Evolutionary conservation across 2,329 filamentous ascomycete genomes (phyloP).

Genomic region (Polychaeton citri): DNA sequence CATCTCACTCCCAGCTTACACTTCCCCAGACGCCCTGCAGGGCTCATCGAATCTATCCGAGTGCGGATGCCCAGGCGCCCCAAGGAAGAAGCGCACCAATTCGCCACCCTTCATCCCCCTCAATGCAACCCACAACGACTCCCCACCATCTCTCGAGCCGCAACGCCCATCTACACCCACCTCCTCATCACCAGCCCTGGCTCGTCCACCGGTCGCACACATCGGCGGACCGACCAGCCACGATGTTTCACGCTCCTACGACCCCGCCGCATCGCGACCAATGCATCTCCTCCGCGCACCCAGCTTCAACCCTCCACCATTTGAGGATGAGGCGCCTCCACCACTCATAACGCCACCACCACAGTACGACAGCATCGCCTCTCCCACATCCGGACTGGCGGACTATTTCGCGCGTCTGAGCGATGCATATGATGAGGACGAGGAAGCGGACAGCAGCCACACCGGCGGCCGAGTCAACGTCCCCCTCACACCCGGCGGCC

Average conservation of each 20-base stretch:
- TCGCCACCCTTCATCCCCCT: conserved; percentile 39
- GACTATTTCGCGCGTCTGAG: conserved; percentile 80
- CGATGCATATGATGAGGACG: conserved; percentile 49
- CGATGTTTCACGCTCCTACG: conserved; percentile 22
- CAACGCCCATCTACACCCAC: conserved; percentile 10
- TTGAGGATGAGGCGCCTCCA: conserved; percentile 67
- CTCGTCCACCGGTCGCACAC: conserved; percentile 36
- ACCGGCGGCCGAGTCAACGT: conserved; percentile 35
- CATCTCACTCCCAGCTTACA: conserved; percentile 72
- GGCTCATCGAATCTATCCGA: conserved; percentile 29
- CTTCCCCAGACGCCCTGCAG: conserved; percentile 33
- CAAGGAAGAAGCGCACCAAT: conserved; percentile 27
- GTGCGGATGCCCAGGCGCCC: conserved; percentile 56
- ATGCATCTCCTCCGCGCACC: conserved; percentile 75
- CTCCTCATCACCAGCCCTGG: conserved; percentile 30
- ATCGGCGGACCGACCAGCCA: conserved; percentile 16
- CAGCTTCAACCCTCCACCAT: conserved; percentile 78
- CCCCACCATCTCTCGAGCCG: conserved; percentile 10
- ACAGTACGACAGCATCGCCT: conserved; percentile 68
- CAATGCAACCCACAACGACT: conserved; percentile 25
- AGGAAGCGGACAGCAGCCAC: conserved; percentile 31
- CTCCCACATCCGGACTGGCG: conserved; percentile 55
- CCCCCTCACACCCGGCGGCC: conserved; percentile 49
- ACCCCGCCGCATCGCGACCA: conserved; percentile 33
- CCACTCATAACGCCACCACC: conserved; percentile 71